Evolutionary conservation across 768 basidiomycete genomes (phyloP).

Genomic region (Boletus sensibilis): DNA sequence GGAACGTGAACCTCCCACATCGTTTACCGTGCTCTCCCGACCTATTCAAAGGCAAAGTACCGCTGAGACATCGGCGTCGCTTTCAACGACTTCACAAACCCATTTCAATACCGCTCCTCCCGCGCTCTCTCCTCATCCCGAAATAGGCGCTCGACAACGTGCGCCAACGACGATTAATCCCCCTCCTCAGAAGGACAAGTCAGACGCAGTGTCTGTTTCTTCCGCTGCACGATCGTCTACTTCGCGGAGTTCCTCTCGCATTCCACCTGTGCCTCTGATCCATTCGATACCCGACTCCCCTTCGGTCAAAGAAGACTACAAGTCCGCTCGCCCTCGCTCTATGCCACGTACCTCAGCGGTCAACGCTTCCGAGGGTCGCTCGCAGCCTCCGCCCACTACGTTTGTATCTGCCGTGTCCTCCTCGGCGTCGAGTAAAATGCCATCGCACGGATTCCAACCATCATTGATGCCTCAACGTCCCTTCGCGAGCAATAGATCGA

Average conservation of each 20-base stretch:
- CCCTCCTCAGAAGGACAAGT: slow-evolving; percentile 24
- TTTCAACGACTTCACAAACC: slow-evolving; percentile 12
- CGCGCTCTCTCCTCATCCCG: slow-evolving; percentile 11
- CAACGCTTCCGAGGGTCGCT: slow-evolving; percentile 12
- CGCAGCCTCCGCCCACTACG: slow-evolving; percentile 11
- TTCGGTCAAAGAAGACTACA: slow-evolving; percentile 27
- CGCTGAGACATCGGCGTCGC: slow-evolving; percentile 11
- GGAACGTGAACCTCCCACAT: slow-evolving; percentile 50
- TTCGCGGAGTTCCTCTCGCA: slow-evolving; percentile 26
- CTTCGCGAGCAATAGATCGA: slow-evolving; percentile 44
- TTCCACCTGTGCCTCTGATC: slow-evolving; percentile 32
- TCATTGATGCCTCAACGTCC: slow-evolving; percentile 46
- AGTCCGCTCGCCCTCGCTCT: slow-evolving; percentile 11
- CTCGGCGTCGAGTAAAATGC: slow-evolving; percentile 19
- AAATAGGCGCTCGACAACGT: slow-evolving; percentile 15
- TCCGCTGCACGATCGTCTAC: slow-evolving; percentile 23
- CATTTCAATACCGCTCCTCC: neutral
- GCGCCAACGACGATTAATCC: slow-evolving; percentile 6
- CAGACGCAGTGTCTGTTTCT: slow-evolving; percentile 25
- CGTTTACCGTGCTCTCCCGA: slow-evolving; percentile 63
- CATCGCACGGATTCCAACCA: slow-evolving; percentile 25
- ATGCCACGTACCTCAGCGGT: slow-evolving; percentile 8
- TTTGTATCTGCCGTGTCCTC: slow-evolving; percentile 8
- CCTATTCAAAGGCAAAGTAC: slow-evolving; percentile 42
- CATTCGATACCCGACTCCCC: slow-evolving; percentile 33